phyloP scores from a whole-genome alignment of 768 basidiomycete species.

The Ramaria sp. region DNA sequence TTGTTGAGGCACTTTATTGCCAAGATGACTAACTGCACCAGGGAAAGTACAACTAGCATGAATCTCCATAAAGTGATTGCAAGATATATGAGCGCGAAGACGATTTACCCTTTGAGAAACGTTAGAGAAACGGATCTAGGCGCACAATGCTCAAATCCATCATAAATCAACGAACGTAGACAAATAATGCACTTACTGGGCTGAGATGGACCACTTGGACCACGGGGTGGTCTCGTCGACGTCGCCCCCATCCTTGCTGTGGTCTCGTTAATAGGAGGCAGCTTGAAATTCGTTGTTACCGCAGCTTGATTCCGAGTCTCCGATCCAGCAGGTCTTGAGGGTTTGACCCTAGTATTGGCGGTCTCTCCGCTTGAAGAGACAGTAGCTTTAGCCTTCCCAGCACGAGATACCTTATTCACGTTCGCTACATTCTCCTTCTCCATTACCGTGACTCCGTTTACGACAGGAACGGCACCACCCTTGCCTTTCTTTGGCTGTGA shows the following conservation, averaged over 20 bases:
- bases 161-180: background rate
- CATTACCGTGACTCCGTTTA: background rate
- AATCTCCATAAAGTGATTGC: too few species aligned
- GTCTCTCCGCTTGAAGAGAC: too few species aligned
- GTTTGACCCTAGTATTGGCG: conserved; percentile 9
- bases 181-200: background rate
- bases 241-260: too few species aligned
- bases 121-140: too few species aligned
- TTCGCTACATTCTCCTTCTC: conserved; percentile 1
- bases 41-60: too few species aligned
- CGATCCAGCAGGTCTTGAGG: conserved; percentile 2
- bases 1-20: too few species aligned
- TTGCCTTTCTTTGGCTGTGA: conserved; percentile 31
- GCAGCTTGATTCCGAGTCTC: too few species aligned
- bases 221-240: conserved; percentile 16
- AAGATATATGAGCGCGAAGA: too few species aligned
- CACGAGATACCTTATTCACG: conserved; percentile 1
- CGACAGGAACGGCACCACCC: conserved; percentile 5
- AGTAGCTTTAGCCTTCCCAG: conserved; percentile 14
- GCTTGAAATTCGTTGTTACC: background rate
- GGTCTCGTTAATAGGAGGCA: background rate
- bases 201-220: conserved; percentile 6
- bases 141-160: too few species aligned
- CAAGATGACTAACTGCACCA: too few species aligned
- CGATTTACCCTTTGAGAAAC: too few species aligned